Evolutionary conservation across 352 stramenopile genomes (phyloP).

Genomic region (Thalassiosira hispida): DNA sequence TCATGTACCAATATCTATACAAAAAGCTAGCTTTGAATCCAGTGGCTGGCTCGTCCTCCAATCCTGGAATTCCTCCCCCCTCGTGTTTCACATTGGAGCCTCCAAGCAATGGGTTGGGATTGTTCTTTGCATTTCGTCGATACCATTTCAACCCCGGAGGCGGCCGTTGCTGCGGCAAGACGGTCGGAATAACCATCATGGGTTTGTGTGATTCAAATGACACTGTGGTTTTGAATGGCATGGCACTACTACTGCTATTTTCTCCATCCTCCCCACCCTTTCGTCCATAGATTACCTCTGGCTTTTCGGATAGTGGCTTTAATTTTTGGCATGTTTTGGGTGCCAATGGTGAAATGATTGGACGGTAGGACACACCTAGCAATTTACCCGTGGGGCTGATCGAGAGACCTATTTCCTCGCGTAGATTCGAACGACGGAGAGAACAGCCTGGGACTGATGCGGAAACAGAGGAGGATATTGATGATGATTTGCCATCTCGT

Average conservation of each 20-base stretch:
- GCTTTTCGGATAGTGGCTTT: slow-evolving; percentile 27
- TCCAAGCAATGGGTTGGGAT: slow-evolving; percentile 20
- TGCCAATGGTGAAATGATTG: slow-evolving; percentile 73
- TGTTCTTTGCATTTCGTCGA: slow-evolving; percentile 44
- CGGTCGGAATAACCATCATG: slow-evolving; percentile 64
- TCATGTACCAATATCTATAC: slow-evolving; percentile 81
- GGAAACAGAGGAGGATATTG: slow-evolving; percentile 29
- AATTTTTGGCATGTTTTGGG: slow-evolving; percentile 49
- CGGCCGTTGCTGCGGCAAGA: slow-evolving; percentile 62
- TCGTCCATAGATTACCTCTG: slow-evolving; percentile 36
- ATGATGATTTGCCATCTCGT: slow-evolving; percentile 1
- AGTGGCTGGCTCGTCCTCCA: slow-evolving; percentile 29
- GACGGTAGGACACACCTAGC: slow-evolving; percentile 62
- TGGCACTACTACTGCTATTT: slow-evolving; percentile 1
- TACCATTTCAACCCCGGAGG: slow-evolving; percentile 70
- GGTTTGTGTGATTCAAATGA: slow-evolving; percentile 64
- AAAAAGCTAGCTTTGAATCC: slow-evolving; percentile 56
- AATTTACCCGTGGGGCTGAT: slow-evolving; percentile 45
- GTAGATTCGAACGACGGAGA: slow-evolving; percentile 38
- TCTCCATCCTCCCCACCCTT: slow-evolving; percentile 12
- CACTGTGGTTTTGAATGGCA: slow-evolving; percentile 67
- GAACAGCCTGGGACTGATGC: slow-evolving; percentile 48
- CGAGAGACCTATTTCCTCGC: slow-evolving; percentile 48
- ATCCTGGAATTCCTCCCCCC: slow-evolving; percentile 18
- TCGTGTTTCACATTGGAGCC: slow-evolving; percentile 7